phyloP scores from a whole-genome alignment of 495 filamentous ascomycete species.

The Bathelium albidoporum region DNA sequence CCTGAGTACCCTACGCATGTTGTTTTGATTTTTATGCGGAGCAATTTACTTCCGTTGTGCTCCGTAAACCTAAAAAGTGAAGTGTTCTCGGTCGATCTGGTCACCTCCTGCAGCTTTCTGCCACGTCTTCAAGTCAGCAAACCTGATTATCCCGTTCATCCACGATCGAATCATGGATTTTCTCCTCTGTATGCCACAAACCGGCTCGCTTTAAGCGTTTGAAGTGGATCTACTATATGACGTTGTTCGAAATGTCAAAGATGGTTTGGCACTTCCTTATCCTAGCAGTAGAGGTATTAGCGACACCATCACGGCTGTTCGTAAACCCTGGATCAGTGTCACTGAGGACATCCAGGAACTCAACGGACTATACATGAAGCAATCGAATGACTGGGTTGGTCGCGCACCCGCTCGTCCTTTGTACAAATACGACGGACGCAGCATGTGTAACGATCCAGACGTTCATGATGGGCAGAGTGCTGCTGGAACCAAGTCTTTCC shows the following conservation, averaged over 20 bases:
- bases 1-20: no score
- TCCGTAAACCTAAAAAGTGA: background rate
- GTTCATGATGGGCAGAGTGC: no score
- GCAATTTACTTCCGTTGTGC: background rate
- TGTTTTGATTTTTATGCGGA: no score
- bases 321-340: background rate
- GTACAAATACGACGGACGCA: constrained; percentile 4
- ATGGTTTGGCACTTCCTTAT: background rate
- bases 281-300: background rate
- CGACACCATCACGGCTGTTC: background rate
- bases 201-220: background rate
- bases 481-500: constrained; percentile 12
- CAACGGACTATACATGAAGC: background rate
- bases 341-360: background rate
- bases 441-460: constrained; percentile 1
- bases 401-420: constrained; percentile 6
- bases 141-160: background rate
- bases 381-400: background rate
- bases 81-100: background rate
- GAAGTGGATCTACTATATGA: no score
- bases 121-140: background rate
- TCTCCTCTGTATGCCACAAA: background rate
- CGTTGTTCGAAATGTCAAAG: background rate
- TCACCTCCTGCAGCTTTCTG: background rate
- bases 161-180: background rate